Base-by-base conservation (phyloP, 106 monocot genomes). In the Narthecium ossifragum region DNA sequence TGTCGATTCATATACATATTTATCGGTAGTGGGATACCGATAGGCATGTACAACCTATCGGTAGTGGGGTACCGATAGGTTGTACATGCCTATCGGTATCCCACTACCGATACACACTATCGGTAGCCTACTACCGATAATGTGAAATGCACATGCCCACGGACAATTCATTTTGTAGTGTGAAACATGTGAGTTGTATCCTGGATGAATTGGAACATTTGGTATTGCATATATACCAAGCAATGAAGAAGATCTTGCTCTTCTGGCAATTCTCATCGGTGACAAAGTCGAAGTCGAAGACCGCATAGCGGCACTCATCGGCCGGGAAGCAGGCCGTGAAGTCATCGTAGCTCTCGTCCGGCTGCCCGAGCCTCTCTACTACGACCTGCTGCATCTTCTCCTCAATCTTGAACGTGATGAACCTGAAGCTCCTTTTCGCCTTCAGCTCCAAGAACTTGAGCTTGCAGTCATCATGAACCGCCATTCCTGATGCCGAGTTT, bases 171-270 rank as follows among this genome's bases (percentile, higher is more conserved):
- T 6, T 6, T 10, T 36, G 10, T 36, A 10, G 10, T 6, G 36
- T 10, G 7, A 36, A 36, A 36, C 36, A 36, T 36, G 5, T 36
- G 7, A 36, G 10, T 36, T 36, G 36, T 36, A 6, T 36, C 36
- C 36, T 36, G 10, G 36, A 36, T 10, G n/a, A 17, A 4, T n/a
- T n/a, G 6, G 11, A 48, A 21, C 11, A 14, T 14, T n/a, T 21
- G 18, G 20, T 15, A 48, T 14, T 48, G 20, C 47, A 28, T 13
- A 30, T 9, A 55, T 72, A 81, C 81, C 81, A 81, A 14, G 84
- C 71, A 33, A 85, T 68, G 71, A 85, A 85, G 75, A 85, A 76
- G 64, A 81, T 81, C 72, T 76, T 81, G 81, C 81, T 81, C 68
- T 81, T 85, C 53, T 85, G 84, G 69, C 84, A 85, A 60, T 85